phyloP scores from a whole-genome alignment of 441 rosid genomes.

The Gossypium davidsonii region DNA sequence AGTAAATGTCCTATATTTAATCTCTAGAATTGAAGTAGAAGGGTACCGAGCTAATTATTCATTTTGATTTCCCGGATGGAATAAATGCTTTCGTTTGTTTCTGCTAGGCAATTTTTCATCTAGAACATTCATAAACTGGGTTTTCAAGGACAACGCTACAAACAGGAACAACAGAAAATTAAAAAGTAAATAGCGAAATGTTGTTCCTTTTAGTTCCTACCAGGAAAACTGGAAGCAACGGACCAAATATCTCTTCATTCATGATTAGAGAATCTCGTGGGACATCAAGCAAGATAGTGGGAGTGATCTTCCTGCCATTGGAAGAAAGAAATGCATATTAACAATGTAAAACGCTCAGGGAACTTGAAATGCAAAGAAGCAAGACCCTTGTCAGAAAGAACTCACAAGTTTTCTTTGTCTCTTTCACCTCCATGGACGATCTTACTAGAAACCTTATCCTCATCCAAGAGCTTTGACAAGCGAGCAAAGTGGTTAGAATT shows the following conservation, averaged over 20 bases:
- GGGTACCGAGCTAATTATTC: neutral
- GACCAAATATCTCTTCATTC: conserved; percentile 80
- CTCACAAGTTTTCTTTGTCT: conserved; percentile 70
- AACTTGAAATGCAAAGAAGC: conserved; percentile 12
- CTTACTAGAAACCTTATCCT: conserved; percentile 74
- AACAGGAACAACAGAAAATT: neutral
- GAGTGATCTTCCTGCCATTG: conserved; percentile 56
- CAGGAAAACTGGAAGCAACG: conserved; percentile 61
- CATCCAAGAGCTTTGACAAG: conserved; percentile 68
- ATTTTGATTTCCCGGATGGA: neutral
- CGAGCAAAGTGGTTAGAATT: conserved; percentile 78
- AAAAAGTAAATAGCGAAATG: neutral
- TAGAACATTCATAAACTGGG: conserved; percentile 1
- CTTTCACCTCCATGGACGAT: conserved; percentile 79
- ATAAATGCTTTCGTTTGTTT: neutral
- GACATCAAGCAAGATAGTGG: conserved; percentile 62
- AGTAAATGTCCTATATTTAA: neutral
- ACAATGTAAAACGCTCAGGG: neutral
- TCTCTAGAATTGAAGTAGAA: neutral
- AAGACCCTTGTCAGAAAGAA: conserved; percentile 16
- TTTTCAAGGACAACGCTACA: neutral
- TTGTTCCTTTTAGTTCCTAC: conserved; percentile 26
- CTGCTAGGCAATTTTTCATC: neutral
- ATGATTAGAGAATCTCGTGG: conserved; percentile 55
- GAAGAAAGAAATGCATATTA: neutral